Evolutionary conservation across 2,329 filamentous ascomycete genomes (phyloP), one percentile per base, ranked within the genome.

Genomic region (Corinectria fuckeliana): DNA sequence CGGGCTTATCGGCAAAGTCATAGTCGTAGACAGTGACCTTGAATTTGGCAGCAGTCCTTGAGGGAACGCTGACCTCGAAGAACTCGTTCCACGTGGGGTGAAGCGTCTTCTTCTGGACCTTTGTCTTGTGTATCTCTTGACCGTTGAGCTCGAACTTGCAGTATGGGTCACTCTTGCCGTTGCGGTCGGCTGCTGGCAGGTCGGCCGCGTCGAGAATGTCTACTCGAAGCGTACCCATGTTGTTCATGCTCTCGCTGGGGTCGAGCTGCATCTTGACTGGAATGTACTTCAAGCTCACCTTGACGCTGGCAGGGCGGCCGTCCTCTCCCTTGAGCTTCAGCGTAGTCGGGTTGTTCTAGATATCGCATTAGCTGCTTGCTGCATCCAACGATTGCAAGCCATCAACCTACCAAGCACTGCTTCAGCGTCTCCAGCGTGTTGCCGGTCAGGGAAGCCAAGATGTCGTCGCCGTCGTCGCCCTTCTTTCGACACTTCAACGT

Each of bases 161-260:
- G 81, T 94, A 99, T 4, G 95, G 95, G 72, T 99, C 95, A 70
- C 93, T 97, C 84, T 91, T 98, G 68, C 95, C 95, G 73, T 99
- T 99, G 30, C 93, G 89, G 72, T 99, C 95, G 25, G 94, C 94
- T 1, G 95, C 89, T 7, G 95, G 95, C n/a, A 99, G 85, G 60
- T 97, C 89, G 8, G 86, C 80, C 16, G 89, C 95, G 75, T 97
- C 93, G 34, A 98, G 80, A 16, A 99, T 85, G 70, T 98, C 93
- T n/a, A 99, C 92, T 18, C 93, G 91, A 20, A 99, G 88, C 58
- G 88, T 93, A 60, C 95, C 95, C 87, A 97, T 96, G 78, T 99
- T 99, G 85, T 97, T 98, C 82, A 99, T 97, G 72, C 93, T 97
- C 78, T 99, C 95, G 70, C 89, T 92, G 0, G 95, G 91, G 71